These are phyloP conservation scores for Cystobasidium ongulense DNA, from an alignment of 768 basidiomycete genomes.

Conservation along the genomic window DNA sequence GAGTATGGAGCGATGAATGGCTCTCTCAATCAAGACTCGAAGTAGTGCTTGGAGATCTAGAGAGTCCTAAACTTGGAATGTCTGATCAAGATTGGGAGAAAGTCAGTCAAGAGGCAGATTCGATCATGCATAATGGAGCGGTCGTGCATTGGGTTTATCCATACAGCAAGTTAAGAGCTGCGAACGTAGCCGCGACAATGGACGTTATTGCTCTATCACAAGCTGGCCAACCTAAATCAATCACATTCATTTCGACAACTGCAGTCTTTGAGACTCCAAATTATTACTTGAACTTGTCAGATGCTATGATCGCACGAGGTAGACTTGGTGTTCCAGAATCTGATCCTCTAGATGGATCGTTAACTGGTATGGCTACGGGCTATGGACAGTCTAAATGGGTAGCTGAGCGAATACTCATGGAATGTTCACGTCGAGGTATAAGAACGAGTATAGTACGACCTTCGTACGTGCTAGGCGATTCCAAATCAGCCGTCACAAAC, in stretches of 20 bases:
- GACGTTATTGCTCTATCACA: constrained; percentile 72
- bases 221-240: constrained; percentile 57
- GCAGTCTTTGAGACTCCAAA: constrained; percentile 79
- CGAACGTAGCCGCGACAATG: constrained; percentile 88
- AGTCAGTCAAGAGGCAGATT: constrained; percentile 65
- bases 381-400: constrained; percentile 99
- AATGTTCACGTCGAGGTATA: constrained; percentile 78
- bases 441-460: constrained; percentile 80
- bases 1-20: constrained; percentile 86
- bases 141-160: constrained; percentile 99
- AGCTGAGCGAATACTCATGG: constrained; percentile 83
- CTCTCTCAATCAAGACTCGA: constrained; percentile 59
- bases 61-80: constrained; percentile 66
- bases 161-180: constrained; percentile 79
- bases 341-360: constrained; percentile 81
- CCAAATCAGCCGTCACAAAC: constrained; percentile 82
- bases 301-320: constrained; percentile 53
- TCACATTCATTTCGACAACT: constrained; percentile 91
- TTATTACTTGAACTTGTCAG: constrained; percentile 78
- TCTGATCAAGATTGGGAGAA: constrained; percentile 57
- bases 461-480: constrained; percentile 93
- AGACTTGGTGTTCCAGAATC: constrained; percentile 67
- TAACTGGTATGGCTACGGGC: constrained; percentile 66
- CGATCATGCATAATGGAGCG: constrained; percentile 91
- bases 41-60: constrained; percentile 75